Evolutionary conservation across 371 early-diverging fungal genomes (phyloP).

Genomic region (Circinella umbellata): DNA sequence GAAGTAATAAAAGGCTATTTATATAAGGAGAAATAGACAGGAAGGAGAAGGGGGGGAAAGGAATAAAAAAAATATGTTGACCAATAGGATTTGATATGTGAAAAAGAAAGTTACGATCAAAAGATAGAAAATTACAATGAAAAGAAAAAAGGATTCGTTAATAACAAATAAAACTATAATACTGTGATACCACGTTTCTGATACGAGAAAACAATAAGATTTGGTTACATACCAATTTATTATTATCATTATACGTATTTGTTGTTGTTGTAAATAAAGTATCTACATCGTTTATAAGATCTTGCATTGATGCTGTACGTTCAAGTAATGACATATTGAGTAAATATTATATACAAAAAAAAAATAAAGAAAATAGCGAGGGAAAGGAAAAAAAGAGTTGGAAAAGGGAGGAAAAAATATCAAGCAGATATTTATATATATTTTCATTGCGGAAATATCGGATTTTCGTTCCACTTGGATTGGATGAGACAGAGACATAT

Average conservation of each 20-base stretch:
- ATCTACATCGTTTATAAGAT: slow-evolving; percentile 6
- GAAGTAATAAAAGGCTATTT: not conserved
- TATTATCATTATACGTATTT: too few relatives aligned
- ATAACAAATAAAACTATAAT: too few relatives aligned
- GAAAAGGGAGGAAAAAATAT: not conserved
- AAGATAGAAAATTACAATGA: too few relatives aligned
- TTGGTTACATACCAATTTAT: not conserved
- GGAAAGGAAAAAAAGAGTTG: not conserved
- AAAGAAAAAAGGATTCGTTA: too few relatives aligned
- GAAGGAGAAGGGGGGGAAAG: too few relatives aligned
- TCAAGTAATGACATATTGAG: not conserved
- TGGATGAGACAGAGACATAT: not conserved
- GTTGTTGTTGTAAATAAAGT: not conserved
- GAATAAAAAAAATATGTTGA: too few relatives aligned
- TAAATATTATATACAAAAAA: not conserved
- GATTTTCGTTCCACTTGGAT: not conserved
- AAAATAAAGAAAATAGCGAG: not conserved
- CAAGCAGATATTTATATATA: not conserved
- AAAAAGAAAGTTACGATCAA: too few relatives aligned
- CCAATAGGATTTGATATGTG: too few relatives aligned
- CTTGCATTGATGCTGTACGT: slow-evolving; percentile 6
- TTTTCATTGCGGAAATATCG: not conserved
- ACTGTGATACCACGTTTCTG: too few relatives aligned
- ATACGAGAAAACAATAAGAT: too few relatives aligned
- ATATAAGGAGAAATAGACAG: too few relatives aligned